Conservation (phyloP, 1,284 basidiomycete genomes). For the Sanghuangporus baumii region DNA sequence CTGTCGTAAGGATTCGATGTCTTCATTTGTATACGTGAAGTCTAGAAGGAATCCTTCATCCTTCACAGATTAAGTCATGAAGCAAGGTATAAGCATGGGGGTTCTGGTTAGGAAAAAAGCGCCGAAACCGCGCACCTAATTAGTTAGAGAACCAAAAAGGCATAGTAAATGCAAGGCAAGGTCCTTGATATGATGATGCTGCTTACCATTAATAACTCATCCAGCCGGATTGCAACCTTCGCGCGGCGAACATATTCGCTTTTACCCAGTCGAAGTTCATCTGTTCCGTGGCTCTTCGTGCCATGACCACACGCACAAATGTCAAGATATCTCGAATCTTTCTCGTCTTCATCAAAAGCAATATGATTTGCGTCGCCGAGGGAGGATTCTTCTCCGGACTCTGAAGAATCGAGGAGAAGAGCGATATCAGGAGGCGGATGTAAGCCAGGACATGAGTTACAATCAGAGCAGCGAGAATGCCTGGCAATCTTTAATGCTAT, state of each 20-base stretch:
- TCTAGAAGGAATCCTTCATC: constrained; percentile 72
- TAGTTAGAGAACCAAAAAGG: constrained; percentile 2
- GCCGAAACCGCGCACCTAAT: constrained; percentile 19
- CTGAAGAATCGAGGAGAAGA: constrained; percentile 49
- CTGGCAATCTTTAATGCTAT: constrained; percentile 68
- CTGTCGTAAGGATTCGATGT: constrained; percentile 65
- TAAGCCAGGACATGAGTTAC: constrained; percentile 59
- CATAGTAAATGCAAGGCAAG: constrained; percentile 10
- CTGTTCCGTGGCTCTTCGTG: constrained; percentile 63
- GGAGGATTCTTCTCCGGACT: constrained; percentile 36
- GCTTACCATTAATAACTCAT: constrained; percentile 77
- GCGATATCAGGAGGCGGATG: constrained; percentile 55
- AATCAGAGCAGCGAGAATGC: constrained; percentile 59
- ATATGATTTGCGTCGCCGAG: constrained; percentile 53
- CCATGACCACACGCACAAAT: constrained; percentile 74
- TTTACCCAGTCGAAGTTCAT: constrained; percentile 46
- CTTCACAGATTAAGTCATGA: constrained; percentile 33
- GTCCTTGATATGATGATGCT: constrained; percentile 17
- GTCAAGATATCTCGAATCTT: constrained; percentile 49
- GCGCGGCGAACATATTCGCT: constrained; percentile 66
- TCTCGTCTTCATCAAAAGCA: constrained; percentile 57
- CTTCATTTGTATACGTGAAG: constrained; percentile 68
- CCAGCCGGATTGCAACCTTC: constrained; percentile 76
- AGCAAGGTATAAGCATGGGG: constrained; percentile 2
- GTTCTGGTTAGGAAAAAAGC: not conserved